A percentile compares a stretch with the other conserved stretches of the same genome.
phyloP scores from a whole-genome alignment of 192 early-diverging fungal genomes.

The Coemansia sp. region DNA sequence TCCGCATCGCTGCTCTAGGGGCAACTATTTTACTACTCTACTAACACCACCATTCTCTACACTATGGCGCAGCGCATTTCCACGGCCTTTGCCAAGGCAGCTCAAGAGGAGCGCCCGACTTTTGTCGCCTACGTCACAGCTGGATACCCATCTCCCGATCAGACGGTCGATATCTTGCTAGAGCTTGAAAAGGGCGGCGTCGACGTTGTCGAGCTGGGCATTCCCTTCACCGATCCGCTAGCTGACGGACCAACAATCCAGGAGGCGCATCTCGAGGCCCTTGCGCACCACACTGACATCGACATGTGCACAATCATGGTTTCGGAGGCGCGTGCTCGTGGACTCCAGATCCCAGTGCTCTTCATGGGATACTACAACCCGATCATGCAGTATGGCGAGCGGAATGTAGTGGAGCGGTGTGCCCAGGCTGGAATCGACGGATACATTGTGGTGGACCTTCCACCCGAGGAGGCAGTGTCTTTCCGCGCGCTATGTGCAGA shows the following conservation, averaged over 20 bases:
- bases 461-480: constrained; percentile 89
- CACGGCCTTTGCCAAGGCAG: constrained; percentile 38
- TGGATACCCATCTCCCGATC: constrained; percentile 78
- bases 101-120: constrained; percentile 60
- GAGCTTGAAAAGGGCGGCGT: constrained; percentile 87
- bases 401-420: constrained; percentile 80
- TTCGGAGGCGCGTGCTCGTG: constrained; percentile 71
- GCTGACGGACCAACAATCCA: constrained; percentile 98
- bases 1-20: not conserved
- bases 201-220: constrained; percentile 94
- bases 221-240: constrained; percentile 97
- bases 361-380: constrained; percentile 99
- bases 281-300: constrained; percentile 78
- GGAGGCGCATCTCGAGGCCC: constrained; percentile 75
- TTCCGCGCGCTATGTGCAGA: constrained; percentile 78
- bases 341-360: constrained; percentile 85
- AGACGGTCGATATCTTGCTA: constrained; percentile 84
- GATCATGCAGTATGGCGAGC: constrained; percentile 90
- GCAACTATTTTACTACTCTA: not conserved
- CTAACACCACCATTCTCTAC: not conserved
- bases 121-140: constrained; percentile 95
- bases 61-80: constrained; percentile 40
- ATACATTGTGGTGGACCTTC: constrained; percentile 96
- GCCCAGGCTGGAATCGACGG: constrained; percentile 85
- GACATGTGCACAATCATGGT: constrained; percentile 79